Conservation (phyloP, 192 early-diverging fungal species). For the Linnemannia exigua region DNA sequence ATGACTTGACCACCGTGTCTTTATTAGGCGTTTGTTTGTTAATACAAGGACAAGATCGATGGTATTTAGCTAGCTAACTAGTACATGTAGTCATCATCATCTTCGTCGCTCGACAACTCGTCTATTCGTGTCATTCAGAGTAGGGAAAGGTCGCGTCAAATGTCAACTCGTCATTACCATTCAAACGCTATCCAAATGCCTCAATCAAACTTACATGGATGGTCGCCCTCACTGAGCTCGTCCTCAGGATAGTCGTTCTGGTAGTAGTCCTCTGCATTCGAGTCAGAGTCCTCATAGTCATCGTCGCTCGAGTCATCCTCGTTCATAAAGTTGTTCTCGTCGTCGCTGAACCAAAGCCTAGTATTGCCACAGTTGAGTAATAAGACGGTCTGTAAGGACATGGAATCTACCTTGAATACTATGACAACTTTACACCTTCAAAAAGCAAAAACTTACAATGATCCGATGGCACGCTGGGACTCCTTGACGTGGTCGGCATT, state of each 20-base stretch:
- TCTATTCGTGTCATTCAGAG: not conserved
- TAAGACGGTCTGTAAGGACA: not conserved
- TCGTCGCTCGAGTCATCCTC: slow-evolving; percentile 29
- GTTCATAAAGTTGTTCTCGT: slow-evolving; percentile 40
- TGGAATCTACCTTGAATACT: not conserved
- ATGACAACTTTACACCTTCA: no score
- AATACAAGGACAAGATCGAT: no score
- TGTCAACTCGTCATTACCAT: not conserved
- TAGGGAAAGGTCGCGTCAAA: not conserved
- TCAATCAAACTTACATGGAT: slow-evolving; percentile 53
- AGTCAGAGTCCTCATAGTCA: slow-evolving; percentile 44
- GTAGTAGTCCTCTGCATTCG: slow-evolving; percentile 81
- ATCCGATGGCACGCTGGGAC: slow-evolving; percentile 55
- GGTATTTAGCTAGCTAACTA: not conserved
- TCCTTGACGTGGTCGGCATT: slow-evolving; percentile 28
- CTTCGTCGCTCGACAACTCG: not conserved
- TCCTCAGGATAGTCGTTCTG: slow-evolving; percentile 87
- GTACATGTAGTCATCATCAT: slow-evolving; percentile 14
- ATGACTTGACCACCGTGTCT: not conserved
- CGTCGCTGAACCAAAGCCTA: slow-evolving; percentile 49
- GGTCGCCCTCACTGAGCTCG: slow-evolving; percentile 56
- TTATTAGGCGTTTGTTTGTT: not conserved
- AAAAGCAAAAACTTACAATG: slow-evolving; percentile 59
- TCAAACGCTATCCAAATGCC: no score
- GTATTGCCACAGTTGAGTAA: slow-evolving; percentile 9